phyloP scores from a whole-genome alignment of 202 grass and related monocot genomes.

The Bolboschoenoplectus hybrid region DNA sequence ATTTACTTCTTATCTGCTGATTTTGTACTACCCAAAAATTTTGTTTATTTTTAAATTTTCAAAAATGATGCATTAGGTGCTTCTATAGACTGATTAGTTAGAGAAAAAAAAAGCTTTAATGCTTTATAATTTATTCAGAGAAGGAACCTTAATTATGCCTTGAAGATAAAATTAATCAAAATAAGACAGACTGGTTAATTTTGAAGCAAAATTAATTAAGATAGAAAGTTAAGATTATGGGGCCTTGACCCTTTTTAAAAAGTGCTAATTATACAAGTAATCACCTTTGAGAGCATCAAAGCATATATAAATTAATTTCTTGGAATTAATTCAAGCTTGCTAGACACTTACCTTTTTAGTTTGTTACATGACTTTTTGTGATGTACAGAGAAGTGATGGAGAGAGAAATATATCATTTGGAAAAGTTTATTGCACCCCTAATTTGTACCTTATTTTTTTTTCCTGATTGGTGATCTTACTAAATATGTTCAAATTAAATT shows the following conservation, averaged over 20 bases:
- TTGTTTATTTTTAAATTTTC: not conserved
- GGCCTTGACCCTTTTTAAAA: not conserved
- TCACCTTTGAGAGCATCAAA: constrained; percentile 12
- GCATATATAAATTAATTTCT: not conserved
- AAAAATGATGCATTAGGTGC: too few species aligned
- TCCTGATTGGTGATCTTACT: not conserved
- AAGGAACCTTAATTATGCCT: constrained; percentile 36
- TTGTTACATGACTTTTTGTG: constrained; percentile 14
- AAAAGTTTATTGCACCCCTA: not conserved
- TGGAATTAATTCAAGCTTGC: constrained; percentile 37
- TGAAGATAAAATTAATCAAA: constrained; percentile 24
- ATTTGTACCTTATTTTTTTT: constrained; percentile 12
- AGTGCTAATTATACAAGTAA: not conserved
- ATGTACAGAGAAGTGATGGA: not conserved
- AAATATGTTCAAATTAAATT: not conserved
- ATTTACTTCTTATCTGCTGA: too few species aligned
- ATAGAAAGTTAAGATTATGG: constrained; percentile 15
- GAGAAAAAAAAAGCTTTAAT: too few species aligned
- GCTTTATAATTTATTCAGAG: not conserved
- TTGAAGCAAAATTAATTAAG: constrained; percentile 14
- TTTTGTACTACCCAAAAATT: too few species aligned
- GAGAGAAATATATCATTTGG: not conserved
- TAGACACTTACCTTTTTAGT: constrained; percentile 30
- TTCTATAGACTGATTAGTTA: not conserved
- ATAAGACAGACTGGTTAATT: not conserved